Evolutionary conservation across 257 asterid genomes (phyloP).

Genomic region (Catharanthus roseus): DNA sequence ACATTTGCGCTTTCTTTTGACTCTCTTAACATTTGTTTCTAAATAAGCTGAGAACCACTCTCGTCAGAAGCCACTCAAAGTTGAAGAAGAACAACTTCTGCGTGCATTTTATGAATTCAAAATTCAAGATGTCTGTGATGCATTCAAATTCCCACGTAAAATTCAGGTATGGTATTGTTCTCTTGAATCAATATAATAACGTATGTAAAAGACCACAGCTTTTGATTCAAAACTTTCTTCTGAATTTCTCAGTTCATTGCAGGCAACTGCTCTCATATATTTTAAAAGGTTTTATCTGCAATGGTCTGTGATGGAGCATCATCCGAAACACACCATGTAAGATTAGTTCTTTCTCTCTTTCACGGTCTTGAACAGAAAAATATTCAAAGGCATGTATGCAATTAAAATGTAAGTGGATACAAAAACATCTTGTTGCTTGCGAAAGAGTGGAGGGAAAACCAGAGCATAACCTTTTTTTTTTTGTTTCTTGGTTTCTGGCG

Average conservation of each 20-base stretch:
- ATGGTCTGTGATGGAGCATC: slow-evolving; percentile 99
- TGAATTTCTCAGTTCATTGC: slow-evolving; percentile 31
- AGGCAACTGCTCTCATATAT: slow-evolving; percentile 95
- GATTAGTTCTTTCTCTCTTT: not conserved
- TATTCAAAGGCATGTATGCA: not conserved
- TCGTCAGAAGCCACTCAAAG: slow-evolving; percentile 76
- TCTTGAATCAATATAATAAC: slow-evolving; percentile 16
- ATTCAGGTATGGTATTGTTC: slow-evolving; percentile 56
- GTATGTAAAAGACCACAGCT: slow-evolving; percentile 7
- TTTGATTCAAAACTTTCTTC: slow-evolving; percentile 16
- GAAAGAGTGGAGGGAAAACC: not conserved
- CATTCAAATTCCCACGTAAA: slow-evolving; percentile 93
- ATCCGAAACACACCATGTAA: slow-evolving; percentile 91
- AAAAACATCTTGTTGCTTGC: not conserved
- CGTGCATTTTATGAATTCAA: slow-evolving; percentile 90
- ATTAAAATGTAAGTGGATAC: not conserved
- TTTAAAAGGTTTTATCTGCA: slow-evolving; percentile 92
- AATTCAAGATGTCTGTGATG: slow-evolving; percentile 96
- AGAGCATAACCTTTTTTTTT: not conserved
- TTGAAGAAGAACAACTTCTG: slow-evolving; percentile 80
- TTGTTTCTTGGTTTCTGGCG: not conserved
- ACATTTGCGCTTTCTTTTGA: not conserved
- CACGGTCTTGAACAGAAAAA: not conserved
- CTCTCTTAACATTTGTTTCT: slow-evolving; percentile 17
- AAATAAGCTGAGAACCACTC: slow-evolving; percentile 73